Conservation (phyloP, 495 filamentous ascomycete species). For the Tuber aestivum region DNA sequence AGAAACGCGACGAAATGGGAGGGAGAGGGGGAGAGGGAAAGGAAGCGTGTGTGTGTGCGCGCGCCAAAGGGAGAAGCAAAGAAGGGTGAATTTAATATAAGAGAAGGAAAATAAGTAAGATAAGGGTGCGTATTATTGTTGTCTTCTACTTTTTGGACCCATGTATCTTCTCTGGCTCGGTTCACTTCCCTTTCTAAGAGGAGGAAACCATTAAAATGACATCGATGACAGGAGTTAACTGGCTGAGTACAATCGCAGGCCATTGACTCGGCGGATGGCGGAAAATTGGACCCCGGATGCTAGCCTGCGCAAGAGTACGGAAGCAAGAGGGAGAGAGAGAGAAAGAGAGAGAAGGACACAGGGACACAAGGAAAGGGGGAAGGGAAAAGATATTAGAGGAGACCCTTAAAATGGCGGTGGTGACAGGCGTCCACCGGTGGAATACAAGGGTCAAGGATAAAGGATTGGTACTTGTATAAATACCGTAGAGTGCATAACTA, state of each 20-base stretch:
- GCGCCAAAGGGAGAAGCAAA: not conserved
- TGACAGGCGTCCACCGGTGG: too few species aligned
- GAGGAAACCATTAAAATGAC: not conserved
- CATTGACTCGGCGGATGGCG: not conserved
- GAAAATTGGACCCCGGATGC: too few species aligned
- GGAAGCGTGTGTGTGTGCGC: not conserved
- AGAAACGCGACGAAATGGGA: not conserved
- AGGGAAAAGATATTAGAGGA: too few species aligned
- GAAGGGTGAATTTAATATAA: not conserved
- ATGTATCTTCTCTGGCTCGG: not conserved
- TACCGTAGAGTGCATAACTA: too few species aligned
- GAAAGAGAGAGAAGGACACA: too few species aligned
- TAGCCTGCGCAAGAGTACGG: too few species aligned
- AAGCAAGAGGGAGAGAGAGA: too few species aligned
- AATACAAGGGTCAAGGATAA: too few species aligned
- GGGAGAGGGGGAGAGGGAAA: not conserved
- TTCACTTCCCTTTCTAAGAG: not conserved
- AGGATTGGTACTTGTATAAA: too few species aligned
- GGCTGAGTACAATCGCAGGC: not conserved
- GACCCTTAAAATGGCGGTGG: too few species aligned
- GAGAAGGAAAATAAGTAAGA: not conserved
- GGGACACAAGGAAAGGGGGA: too few species aligned
- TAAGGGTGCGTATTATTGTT: not conserved
- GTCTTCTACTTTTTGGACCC: not conserved
- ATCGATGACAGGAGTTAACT: not conserved